Percentiles rank a stretch among this genome's conserved stretches.
Conservation (phyloP, 2,329 filamentous ascomycete genomes). For the Metarhizium brunneum region DNA sequence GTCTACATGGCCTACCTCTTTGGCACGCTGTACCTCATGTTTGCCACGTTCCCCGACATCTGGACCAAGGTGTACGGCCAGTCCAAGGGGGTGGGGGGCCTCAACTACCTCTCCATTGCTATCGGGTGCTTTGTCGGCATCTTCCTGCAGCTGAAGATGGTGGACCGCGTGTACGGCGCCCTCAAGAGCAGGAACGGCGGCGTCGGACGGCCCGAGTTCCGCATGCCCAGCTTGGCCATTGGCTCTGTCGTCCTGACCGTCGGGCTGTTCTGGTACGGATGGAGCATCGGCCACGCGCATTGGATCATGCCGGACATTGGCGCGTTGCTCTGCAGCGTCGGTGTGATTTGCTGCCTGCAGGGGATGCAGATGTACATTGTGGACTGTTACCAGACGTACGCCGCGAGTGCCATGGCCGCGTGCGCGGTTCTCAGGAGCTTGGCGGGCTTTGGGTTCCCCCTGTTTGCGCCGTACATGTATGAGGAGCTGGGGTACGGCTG, state of each 20-base stretch:
- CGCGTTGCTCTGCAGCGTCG: neutral
- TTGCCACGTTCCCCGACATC: constrained; percentile 38
- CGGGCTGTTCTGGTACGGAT: constrained; percentile 61
- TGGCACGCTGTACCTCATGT: constrained; percentile 40
- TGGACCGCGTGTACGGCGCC: too few relatives aligned
- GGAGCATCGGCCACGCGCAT: constrained; percentile 26
- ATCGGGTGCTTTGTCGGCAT: too few relatives aligned
- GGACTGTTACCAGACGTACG: constrained; percentile 10
- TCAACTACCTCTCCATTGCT: constrained; percentile 19
- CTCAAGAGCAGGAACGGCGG: too few relatives aligned
- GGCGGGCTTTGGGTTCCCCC: too few relatives aligned
- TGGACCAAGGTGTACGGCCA: constrained; percentile 36
- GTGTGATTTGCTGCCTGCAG: constrained; percentile 1
- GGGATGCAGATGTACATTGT: constrained; percentile 6
- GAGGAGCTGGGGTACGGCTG: too few relatives aligned
- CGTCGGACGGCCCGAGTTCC: neutral
- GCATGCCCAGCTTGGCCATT: constrained; percentile 12
- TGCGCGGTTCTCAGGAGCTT: too few relatives aligned
- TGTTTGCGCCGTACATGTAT: too few relatives aligned
- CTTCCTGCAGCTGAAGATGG: too few relatives aligned
- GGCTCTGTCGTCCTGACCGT: constrained; percentile 41
- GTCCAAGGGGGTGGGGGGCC: constrained; percentile 30
- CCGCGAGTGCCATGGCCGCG: constrained; percentile 8
- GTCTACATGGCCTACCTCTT: constrained; percentile 38
- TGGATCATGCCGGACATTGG: constrained; percentile 5